Evolutionary conservation across 805 yeast species (phyloP).

Genomic region (Metschnikowia borealis): DNA sequence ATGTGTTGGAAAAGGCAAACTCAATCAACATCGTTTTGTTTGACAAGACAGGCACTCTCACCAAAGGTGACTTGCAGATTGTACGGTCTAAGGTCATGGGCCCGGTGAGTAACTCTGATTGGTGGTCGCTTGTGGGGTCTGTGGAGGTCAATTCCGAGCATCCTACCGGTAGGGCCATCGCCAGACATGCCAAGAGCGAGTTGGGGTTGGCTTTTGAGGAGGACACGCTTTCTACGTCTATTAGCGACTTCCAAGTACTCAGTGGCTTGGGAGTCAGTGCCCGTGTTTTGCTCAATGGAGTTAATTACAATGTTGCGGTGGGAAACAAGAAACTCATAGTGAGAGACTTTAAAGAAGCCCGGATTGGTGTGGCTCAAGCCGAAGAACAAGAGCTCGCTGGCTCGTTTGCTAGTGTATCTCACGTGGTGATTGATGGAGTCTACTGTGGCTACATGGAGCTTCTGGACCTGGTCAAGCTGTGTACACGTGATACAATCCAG

Average conservation of each 20-base stretch:
- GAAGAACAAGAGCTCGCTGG: constrained; percentile 16
- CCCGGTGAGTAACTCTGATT: constrained; percentile 19
- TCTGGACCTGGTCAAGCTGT: constrained; percentile 62
- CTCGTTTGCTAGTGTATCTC: constrained; percentile 44
- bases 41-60: constrained; percentile 95
- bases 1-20: constrained; percentile 70
- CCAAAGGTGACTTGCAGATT: constrained; percentile 72
- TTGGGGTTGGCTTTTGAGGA: constrained; percentile 32
- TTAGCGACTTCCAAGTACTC: constrained; percentile 33
- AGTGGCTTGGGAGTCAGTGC: constrained; percentile 48
- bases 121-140: constrained; percentile 54
- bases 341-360: constrained; percentile 16
- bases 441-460: constrained; percentile 66
- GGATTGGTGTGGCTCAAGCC: constrained; percentile 7
- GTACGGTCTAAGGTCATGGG: constrained; percentile 5
- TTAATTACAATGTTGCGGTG: constrained; percentile 21
- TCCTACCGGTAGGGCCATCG: constrained; percentile 77
- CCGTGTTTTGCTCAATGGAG: constrained; percentile 17
- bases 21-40: constrained; percentile 65
- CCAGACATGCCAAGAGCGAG: constrained; percentile 28
- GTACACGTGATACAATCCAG: constrained; percentile 57
- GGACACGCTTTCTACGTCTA: constrained; percentile 22
- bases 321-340: constrained; percentile 51
- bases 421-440: constrained; percentile 53
- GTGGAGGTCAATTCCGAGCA: constrained; percentile 77